A percentile compares a stretch with the other conserved stretches of the same genome.
Evolutionary conservation across 2,329 filamentous ascomycete species (phyloP).

Genomic region (Parastagonospora nodorum): DNA sequence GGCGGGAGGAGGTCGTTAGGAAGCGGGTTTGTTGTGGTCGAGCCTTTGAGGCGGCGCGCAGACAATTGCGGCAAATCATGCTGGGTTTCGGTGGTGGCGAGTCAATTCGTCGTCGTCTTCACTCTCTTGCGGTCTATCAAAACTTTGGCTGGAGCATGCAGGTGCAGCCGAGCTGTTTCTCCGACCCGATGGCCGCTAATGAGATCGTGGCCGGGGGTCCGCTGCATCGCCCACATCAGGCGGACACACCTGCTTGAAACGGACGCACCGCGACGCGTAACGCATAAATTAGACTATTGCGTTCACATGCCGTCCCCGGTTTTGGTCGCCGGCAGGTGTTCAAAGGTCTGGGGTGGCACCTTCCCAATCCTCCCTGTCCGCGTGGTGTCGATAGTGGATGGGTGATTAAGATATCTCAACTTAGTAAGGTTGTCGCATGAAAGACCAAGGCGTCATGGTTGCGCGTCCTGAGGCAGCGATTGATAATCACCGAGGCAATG

Average conservation of each 20-base stretch:
- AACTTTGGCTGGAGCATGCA: slow-evolving; percentile 18
- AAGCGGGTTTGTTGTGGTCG: slow-evolving; percentile 25
- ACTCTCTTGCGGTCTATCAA: slow-evolving; percentile 2
- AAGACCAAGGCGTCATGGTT: neutral
- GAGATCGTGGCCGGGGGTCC: neutral
- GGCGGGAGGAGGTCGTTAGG: slow-evolving; percentile 30
- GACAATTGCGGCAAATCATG: slow-evolving; percentile 49
- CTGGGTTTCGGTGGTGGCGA: slow-evolving; percentile 17
- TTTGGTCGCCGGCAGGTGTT: slow-evolving; percentile 4
- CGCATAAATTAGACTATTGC: slow-evolving; percentile 1
- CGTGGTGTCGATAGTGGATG: slow-evolving; percentile 1
- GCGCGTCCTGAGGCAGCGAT: neutral
- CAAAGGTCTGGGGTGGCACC: slow-evolving; percentile 1
- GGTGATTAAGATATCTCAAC: neutral
- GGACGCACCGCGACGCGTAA: slow-evolving; percentile 2
- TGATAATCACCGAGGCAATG: neutral
- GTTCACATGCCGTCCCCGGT: slow-evolving; percentile 5
- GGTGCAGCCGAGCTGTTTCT: slow-evolving; percentile 5
- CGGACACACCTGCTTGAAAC: neutral
- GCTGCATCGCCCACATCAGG: too few species aligned
- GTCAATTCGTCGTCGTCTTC: slow-evolving; percentile 7
- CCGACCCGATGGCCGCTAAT: slow-evolving; percentile 4
- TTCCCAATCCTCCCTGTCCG: slow-evolving; percentile 4
- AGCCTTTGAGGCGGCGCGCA: slow-evolving; percentile 39
- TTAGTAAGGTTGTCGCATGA: neutral